Percentiles rank a stretch among this genome's conserved stretches.
Evolutionary conservation across 306 rosid species (phyloP).

Genomic region (Inga leiocalycina): DNA sequence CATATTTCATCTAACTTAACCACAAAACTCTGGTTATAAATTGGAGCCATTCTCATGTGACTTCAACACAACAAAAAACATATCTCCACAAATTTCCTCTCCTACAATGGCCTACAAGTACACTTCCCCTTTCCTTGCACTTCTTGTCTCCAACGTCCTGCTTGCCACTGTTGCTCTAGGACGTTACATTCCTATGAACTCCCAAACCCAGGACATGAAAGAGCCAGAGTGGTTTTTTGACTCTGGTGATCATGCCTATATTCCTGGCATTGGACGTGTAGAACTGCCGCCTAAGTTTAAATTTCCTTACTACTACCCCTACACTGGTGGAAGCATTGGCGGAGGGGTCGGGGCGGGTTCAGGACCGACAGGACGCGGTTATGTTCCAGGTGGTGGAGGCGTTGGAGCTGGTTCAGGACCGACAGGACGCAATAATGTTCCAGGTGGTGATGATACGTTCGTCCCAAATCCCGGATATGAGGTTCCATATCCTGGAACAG

Average conservation of each 20-base stretch:
- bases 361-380: constrained; percentile 24
- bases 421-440: constrained; percentile 39
- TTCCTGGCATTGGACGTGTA: constrained; percentile 66
- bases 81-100: neutral
- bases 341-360: constrained; percentile 1
- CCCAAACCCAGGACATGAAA: constrained; percentile 45
- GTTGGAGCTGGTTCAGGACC: constrained; percentile 3
- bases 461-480: constrained; percentile 73
- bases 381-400: constrained; percentile 55
- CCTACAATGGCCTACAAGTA: constrained; percentile 37
- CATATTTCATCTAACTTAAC: constrained; percentile 45
- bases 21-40: constrained; percentile 30
- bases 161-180: constrained; percentile 49
- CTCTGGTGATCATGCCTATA: constrained; percentile 26
- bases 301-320: constrained; percentile 33
- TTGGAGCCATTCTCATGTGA: constrained; percentile 31
- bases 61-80: constrained; percentile 50
- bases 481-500: constrained; percentile 64
- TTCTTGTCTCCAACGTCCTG: constrained; percentile 32
- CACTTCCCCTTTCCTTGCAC: constrained; percentile 33
- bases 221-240: constrained; percentile 57
- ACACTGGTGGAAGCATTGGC: constrained; percentile 21
- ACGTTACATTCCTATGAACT: constrained; percentile 33
- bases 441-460: constrained; percentile 76
- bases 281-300: constrained; percentile 39